A percentile compares a stretch with the other conserved stretches of the same genome.
Evolutionary conservation across 495 filamentous ascomycete species (phyloP).

Genomic region (Penicillium tannophilum): DNA sequence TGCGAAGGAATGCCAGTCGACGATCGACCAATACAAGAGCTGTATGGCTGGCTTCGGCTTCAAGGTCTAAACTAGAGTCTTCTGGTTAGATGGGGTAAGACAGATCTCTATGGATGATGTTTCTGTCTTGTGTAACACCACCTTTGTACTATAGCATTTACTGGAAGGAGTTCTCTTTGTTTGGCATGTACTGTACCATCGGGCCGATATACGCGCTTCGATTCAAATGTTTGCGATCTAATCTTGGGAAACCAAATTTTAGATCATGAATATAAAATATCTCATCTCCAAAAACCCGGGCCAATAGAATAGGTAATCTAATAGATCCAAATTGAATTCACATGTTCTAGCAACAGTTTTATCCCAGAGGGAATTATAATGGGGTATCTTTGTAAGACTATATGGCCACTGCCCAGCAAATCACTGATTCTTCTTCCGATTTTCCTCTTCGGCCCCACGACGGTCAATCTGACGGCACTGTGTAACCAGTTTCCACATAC

Average conservation of each 20-base stretch:
- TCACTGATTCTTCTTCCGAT: slow-evolving; percentile 47
- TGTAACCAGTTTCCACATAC: slow-evolving; percentile 67
- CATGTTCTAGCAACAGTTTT: slow-evolving; percentile 2
- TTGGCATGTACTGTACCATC: slow-evolving; percentile 8
- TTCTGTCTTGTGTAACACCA: slow-evolving; percentile 21
- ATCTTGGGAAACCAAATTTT: slow-evolving; percentile 7
- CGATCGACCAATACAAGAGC: slow-evolving; percentile 80
- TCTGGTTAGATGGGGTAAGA: neutral
- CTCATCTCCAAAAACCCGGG: slow-evolving; percentile 17
- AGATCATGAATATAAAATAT: slow-evolving; percentile 12
- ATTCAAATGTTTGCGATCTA: neutral
- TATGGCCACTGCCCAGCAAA: slow-evolving; percentile 8
- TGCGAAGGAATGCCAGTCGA: slow-evolving; percentile 72
- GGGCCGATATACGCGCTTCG: neutral
- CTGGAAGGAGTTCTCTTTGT: slow-evolving; percentile 26
- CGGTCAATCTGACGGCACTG: slow-evolving; percentile 51
- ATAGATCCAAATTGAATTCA: neutral
- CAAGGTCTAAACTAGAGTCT: slow-evolving; percentile 54
- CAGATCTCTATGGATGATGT: neutral
- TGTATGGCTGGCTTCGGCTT: slow-evolving; percentile 97
- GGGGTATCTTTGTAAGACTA: slow-evolving; percentile 12
- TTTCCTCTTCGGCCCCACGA: slow-evolving; percentile 29
- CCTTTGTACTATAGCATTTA: slow-evolving; percentile 31
- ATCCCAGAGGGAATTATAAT: slow-evolving; percentile 1
- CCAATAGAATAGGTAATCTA: neutral